A percentile compares a stretch with the other conserved stretches of the same genome.
phyloP scores from a whole-genome alignment of 2,329 filamentous ascomycete genomes.

The Coleophoma crateriformis region DNA sequence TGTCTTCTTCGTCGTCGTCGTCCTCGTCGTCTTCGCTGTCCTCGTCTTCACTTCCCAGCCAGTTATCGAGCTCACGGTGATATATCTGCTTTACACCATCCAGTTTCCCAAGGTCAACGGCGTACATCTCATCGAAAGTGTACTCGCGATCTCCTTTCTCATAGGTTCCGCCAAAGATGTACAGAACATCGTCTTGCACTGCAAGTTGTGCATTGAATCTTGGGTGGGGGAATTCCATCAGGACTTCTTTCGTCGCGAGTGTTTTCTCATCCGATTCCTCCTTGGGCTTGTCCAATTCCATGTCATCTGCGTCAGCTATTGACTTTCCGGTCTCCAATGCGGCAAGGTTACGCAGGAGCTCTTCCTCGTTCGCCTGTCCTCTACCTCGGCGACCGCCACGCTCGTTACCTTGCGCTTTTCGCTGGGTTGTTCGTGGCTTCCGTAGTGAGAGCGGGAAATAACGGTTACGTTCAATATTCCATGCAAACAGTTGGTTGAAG shows the following conservation, averaged over 20 bases:
- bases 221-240: constrained; percentile 80
- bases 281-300: constrained; percentile 43
- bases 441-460: constrained; percentile 82
- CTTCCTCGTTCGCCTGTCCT: constrained; percentile 86
- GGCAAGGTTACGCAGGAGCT: constrained; percentile 79
- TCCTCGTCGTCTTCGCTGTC: constrained; percentile 52
- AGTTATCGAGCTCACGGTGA: constrained; percentile 78
- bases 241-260: constrained; percentile 55
- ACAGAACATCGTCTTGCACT: constrained; percentile 87
- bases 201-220: constrained; percentile 89
- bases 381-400: constrained; percentile 62
- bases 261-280: constrained; percentile 49
- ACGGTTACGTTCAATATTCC: constrained; percentile 92
- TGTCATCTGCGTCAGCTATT: constrained; percentile 45
- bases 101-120: constrained; percentile 88
- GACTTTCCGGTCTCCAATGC: constrained; percentile 73
- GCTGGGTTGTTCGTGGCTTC: constrained; percentile 64
- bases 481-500: constrained; percentile 86
- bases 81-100: constrained; percentile 93
- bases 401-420: constrained; percentile 51
- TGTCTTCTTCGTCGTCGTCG: constrained; percentile 43
- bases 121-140: constrained; percentile 92
- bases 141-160: constrained; percentile 94
- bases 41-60: constrained; percentile 65
- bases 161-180: constrained; percentile 91